These are phyloP conservation scores for Morella rubra DNA, from an alignment of 306 rosid genomes.

Conservation along the genomic window DNA sequence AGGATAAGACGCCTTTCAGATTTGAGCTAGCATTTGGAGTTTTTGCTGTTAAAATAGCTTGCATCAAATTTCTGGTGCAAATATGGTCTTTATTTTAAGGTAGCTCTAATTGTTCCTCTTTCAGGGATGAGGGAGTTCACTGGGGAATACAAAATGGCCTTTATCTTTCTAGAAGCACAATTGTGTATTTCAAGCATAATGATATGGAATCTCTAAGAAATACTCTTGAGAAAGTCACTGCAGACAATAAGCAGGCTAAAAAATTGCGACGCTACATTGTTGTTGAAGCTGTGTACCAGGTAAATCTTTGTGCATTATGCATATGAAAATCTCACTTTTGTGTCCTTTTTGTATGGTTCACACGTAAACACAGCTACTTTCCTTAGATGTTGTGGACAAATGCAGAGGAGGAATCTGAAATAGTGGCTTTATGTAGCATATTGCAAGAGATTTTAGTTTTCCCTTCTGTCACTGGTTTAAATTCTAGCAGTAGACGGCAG, in stretches of 20 bases:
- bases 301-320: conserved; percentile 29
- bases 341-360: conserved; percentile 4
- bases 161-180: conserved; percentile 88
- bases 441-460: conserved; percentile 14
- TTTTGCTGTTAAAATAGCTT: conserved; percentile 1
- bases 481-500: conserved; percentile 9
- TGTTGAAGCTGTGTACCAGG: conserved; percentile 97
- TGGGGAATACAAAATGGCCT: conserved; percentile 99
- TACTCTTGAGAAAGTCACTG: conserved; percentile 71
- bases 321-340: conserved; percentile 11
- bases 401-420: conserved; percentile 15
- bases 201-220: conserved; percentile 79
- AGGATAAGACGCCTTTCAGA: not conserved
- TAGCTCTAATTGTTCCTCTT: conserved; percentile 21
- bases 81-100: conserved; percentile 10
- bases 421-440: conserved; percentile 33
- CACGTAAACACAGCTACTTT: not conserved
- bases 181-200: conserved; percentile 90
- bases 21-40: not conserved
- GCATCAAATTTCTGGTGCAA: not conserved
- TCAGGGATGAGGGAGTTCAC: conserved; percentile 96
- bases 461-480: conserved; percentile 12
- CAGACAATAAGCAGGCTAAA: conserved; percentile 56
- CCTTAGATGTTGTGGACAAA: conserved; percentile 14
- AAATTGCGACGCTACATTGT: conserved; percentile 95